phyloP scores from a whole-genome alignment of 805 yeast genomes.

The Cyberlindnera americana region DNA sequence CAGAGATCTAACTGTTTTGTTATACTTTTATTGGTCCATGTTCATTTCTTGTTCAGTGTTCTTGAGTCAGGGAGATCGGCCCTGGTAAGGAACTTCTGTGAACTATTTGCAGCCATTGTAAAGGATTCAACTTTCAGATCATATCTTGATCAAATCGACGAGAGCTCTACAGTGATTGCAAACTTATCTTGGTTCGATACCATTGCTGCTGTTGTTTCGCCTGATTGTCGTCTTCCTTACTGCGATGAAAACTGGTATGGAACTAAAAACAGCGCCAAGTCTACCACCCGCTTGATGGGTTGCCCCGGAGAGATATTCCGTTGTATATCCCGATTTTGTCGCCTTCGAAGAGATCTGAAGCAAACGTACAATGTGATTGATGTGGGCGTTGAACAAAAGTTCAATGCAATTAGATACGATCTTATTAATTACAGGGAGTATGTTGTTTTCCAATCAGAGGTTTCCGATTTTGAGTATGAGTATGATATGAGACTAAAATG shows the following conservation, averaged over 20 bases:
- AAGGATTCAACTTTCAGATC: slow-evolving; percentile 41
- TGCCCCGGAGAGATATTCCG: slow-evolving; percentile 57
- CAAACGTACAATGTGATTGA: slow-evolving; percentile 16
- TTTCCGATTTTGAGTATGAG: slow-evolving; percentile 31
- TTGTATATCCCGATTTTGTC: slow-evolving; percentile 43
- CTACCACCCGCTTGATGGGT: slow-evolving; percentile 54
- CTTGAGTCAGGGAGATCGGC: slow-evolving; percentile 54
- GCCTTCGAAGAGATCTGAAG: slow-evolving; percentile 30
- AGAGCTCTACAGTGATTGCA: slow-evolving; percentile 44
- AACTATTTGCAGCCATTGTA: slow-evolving; percentile 48
- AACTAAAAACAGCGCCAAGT: slow-evolving; percentile 35
- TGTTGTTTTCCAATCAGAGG: slow-evolving; percentile 29
- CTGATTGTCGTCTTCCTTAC: slow-evolving; percentile 53
- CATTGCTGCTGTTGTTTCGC: slow-evolving; percentile 50
- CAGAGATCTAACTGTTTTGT: slow-evolving; percentile 42
- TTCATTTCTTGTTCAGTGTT: slow-evolving; percentile 50
- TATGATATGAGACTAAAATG: slow-evolving; percentile 43
- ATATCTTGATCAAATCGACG: slow-evolving; percentile 44
- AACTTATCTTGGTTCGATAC: slow-evolving; percentile 62
- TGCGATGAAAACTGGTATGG: slow-evolving; percentile 56
- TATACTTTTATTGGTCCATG: slow-evolving; percentile 48
- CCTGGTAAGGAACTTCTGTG: slow-evolving; percentile 44
- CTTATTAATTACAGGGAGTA: slow-evolving; percentile 46
- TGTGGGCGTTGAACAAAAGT: slow-evolving; percentile 22
- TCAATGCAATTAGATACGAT: slow-evolving; percentile 33